Evolutionary conservation across 2,329 filamentous ascomycete species (phyloP), one percentile per base, ranked within the genome.

Genomic region (Plenodomus lindquistii): DNA sequence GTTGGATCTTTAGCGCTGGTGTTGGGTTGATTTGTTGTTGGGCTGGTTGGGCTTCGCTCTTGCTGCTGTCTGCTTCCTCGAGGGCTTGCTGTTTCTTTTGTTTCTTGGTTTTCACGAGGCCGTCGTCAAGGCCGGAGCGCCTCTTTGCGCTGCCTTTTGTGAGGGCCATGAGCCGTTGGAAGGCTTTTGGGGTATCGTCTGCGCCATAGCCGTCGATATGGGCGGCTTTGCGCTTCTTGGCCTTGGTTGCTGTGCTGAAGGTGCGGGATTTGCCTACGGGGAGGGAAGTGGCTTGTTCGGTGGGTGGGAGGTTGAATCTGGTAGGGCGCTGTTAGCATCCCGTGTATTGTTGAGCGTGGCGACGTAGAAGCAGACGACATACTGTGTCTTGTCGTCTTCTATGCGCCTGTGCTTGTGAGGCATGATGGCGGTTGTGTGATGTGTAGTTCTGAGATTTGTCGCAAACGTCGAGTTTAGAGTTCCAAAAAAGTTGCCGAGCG

Each of bases 141-240:
- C 67, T 69, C 65, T 84, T 85, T 3, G 24, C 35, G 18, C 75
- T 75, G n/a, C 83, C 80, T 15, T 77, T 73, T 35, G 86, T 82
- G 57, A 85, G 83, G 27, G 88, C 85, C 88, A 97, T 94, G 54
- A 97, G 76, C 11, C 91, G 85, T 53, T 84, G 84, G 73, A 99
- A 99, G 1, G 88, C 90, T 59, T 90, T 88, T 0, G 94, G 94
- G 1, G 89, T 92, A 74, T 97, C 94, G 69, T 96, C 86, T 34
- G 81, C 72, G 29, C 77, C 74, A 79, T 85, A 74, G 75, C 76
- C 67, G 72, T 79, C 63, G 34, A 67, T 43, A 75, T 83, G 63
- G 57, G 70, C 36, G 60, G 70, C 48, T 53, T 71, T 74, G 51
- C 65, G 62, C 55, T 73, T 73, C 44, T 66, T 71, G 43, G 52